Percentiles rank a stretch among this genome's conserved stretches.
phyloP scores from a whole-genome alignment of 768 basidiomycete species.

The Russula olivacea region DNA sequence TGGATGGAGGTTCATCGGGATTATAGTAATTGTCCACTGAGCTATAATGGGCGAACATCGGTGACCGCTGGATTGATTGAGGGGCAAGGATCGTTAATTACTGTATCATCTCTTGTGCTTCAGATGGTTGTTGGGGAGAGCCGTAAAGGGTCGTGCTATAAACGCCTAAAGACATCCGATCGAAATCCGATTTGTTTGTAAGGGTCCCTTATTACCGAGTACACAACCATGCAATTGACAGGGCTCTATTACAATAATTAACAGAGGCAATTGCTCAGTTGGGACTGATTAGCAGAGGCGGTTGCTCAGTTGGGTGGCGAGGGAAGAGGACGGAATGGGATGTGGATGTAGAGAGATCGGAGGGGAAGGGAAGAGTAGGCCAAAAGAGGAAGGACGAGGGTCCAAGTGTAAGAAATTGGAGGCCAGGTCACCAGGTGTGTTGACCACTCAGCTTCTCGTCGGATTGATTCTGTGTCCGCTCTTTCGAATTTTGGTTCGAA shows the following conservation, averaged over 20 bases:
- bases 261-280: background rate
- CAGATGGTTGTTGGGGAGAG: no score
- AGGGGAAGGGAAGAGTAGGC: background rate
- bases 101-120: no score
- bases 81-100: no score
- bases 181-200: background rate
- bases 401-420: background rate
- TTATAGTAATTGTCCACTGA: background rate
- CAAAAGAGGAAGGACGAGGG: background rate
- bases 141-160: background rate
- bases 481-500: conserved; percentile 32
- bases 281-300: no score
- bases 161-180: background rate
- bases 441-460: background rate
- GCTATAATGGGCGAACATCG: background rate
- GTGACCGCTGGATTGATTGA: background rate
- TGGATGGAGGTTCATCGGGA: background rate
- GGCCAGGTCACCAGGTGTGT: no score
- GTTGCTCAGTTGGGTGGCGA: no score
- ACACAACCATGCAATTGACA: no score
- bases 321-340: no score
- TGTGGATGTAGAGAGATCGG: no score
- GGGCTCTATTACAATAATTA: no score
- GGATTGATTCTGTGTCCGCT: conserved; percentile 20
- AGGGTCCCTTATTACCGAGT: no score